Evolutionary conservation across 345 rosid genomes (phyloP).

Genomic region (Eucalyptus sp.): DNA sequence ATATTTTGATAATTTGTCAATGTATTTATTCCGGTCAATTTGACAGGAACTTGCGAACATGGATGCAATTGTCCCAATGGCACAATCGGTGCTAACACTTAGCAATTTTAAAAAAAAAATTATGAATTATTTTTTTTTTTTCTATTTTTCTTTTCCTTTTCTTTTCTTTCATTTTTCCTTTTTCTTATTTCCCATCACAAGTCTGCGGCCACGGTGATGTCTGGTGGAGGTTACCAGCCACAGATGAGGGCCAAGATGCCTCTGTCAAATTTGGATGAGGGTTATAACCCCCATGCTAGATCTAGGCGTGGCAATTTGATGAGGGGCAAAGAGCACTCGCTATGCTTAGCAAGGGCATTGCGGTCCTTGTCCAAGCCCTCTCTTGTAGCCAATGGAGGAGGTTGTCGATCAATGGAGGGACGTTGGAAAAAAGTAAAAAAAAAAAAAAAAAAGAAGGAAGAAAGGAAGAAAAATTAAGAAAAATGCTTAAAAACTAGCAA

Average conservation of each 20-base stretch:
- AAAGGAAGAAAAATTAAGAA: not conserved
- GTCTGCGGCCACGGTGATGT: rapidly evolving
- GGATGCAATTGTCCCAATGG: rapidly evolving
- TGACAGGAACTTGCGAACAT: not conserved
- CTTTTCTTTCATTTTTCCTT: not conserved
- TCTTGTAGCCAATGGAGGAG: not conserved
- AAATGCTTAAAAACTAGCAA: not conserved
- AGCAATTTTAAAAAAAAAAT: not conserved
- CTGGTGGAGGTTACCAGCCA: not conserved
- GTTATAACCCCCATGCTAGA: not conserved
- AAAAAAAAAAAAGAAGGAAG: not conserved
- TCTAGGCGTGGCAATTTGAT: rapidly evolving
- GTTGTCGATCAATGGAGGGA: not conserved
- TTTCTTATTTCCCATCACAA: not conserved
- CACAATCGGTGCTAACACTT: not conserved
- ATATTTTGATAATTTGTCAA: not conserved
- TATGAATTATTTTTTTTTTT: not conserved
- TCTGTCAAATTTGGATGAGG: rapidly evolving
- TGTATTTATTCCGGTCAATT: not conserved
- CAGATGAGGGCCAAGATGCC: not conserved
- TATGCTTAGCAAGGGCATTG: not conserved
- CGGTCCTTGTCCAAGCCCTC: not conserved
- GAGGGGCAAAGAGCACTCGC: not conserved
- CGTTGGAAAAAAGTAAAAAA: not conserved
- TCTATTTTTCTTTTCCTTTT: not conserved